These are phyloP conservation scores for Boletellus sp. DNA, from an alignment of 1,284 basidiomycete species.

Conservation along the genomic window DNA sequence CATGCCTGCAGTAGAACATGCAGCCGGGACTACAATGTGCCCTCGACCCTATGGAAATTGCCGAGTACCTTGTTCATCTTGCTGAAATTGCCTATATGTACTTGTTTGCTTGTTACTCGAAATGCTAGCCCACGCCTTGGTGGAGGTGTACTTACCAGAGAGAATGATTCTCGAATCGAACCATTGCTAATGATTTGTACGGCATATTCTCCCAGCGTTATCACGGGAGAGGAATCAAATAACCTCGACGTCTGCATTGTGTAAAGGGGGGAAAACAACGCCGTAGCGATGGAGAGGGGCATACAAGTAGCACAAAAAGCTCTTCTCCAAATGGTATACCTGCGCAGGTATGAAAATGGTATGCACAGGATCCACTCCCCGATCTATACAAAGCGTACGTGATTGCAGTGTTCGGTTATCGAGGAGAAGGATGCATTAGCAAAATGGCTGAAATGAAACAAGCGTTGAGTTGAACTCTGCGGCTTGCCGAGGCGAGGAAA, in stretches of 20 bases:
- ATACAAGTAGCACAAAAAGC: not conserved
- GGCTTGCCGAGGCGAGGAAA: no score
- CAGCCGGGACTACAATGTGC: no score
- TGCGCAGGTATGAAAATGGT: not conserved
- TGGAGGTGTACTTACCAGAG: not conserved
- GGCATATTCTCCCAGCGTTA: not conserved
- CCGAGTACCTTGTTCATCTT: no score
- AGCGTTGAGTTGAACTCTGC: no score
- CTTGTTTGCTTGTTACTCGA: no score
- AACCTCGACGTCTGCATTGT: not conserved
- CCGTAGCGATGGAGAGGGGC: not conserved
- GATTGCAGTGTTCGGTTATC: not conserved
- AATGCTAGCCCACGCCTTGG: not conserved
- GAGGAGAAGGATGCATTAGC: not conserved
- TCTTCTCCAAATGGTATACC: slow-evolving; percentile 4
- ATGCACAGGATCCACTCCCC: not conserved
- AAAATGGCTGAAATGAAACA: not conserved
- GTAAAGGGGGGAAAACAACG: not conserved
- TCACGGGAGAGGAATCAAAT: not conserved
- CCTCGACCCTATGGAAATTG: no score
- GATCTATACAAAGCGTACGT: not conserved
- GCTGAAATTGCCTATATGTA: no score
- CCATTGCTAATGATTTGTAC: not conserved
- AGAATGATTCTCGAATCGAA: not conserved
- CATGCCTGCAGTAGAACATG: no score